These are phyloP conservation scores for Cymbopogon citratus DNA, from an alignment of 176 grass and related monocot species.

Conservation along the genomic window DNA sequence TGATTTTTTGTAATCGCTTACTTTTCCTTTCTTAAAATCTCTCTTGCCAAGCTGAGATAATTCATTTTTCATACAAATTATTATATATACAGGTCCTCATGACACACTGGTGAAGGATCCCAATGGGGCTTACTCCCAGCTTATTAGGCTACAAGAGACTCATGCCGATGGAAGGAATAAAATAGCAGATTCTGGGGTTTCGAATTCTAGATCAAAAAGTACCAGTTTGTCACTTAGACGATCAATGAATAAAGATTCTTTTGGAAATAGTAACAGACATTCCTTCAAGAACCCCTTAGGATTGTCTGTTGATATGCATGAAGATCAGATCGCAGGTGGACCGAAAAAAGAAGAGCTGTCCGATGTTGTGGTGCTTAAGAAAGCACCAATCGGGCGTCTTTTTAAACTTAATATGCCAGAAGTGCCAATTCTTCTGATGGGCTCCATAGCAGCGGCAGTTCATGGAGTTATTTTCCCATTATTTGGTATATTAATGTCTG, in stretches of 20 bases:
- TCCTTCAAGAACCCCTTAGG: too few species aligned
- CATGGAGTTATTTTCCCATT: constrained; percentile 70
- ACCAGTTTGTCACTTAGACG: too few species aligned
- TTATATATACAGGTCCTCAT: constrained; percentile 42
- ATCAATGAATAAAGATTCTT: too few species aligned
- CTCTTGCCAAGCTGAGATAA: not conserved
- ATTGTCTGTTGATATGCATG: too few species aligned
- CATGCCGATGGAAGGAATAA: constrained; percentile 35
- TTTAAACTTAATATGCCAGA: constrained; percentile 73
- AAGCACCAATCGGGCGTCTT: constrained; percentile 49
- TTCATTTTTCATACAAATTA: not conserved
- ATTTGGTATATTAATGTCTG: constrained; percentile 57
- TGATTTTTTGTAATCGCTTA: not conserved
- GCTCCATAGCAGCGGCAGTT: constrained; percentile 50
- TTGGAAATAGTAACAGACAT: too few species aligned
- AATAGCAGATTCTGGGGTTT: constrained; percentile 21
- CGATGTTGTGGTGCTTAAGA: not conserved
- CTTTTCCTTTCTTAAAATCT: not conserved
- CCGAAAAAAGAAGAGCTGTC: too few species aligned
- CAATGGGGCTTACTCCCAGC: constrained; percentile 60
- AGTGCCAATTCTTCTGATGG: constrained; percentile 51
- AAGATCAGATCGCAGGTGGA: too few species aligned
- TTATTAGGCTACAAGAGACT: constrained; percentile 51
- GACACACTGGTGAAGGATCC: constrained; percentile 54
- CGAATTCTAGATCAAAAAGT: too few species aligned